Conservation (phyloP, 169 alveolate genomes). For the Eimeria sp. region DNA sequence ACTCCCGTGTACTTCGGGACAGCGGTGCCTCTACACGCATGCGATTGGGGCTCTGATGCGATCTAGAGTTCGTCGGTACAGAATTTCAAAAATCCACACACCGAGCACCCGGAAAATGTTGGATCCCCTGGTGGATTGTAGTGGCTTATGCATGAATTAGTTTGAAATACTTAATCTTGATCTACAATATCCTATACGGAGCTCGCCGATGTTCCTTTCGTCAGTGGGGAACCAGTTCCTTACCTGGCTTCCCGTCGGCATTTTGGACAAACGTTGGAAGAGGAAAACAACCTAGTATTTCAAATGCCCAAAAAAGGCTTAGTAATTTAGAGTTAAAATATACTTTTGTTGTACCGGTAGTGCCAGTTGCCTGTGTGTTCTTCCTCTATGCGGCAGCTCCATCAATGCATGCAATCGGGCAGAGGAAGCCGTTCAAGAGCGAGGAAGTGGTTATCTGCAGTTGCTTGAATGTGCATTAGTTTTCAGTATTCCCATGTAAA, state of each 20-base stretch:
- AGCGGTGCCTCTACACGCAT: neutral
- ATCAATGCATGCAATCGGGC: constrained; percentile 29
- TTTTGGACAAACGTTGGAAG: neutral
- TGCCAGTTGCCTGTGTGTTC: neutral
- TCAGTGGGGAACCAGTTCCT: neutral
- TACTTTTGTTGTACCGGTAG: neutral
- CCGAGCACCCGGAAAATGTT: neutral
- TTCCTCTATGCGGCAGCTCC: neutral
- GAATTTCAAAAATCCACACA: neutral
- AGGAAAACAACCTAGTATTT: neutral
- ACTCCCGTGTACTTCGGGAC: neutral
- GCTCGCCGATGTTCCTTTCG: neutral
- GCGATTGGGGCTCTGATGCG: no score
- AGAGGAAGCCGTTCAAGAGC: neutral
- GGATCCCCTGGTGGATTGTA: neutral
- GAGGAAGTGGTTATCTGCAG: neutral
- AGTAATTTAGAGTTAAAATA: neutral
- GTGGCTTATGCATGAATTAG: neutral
- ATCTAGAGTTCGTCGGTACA: neutral
- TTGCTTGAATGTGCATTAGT: neutral
- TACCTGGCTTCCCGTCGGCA: constrained; percentile 80
- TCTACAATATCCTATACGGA: neutral
- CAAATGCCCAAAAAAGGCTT: neutral
- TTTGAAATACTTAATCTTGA: neutral
- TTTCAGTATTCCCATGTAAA: neutral